Evolutionary conservation across 2,329 filamentous ascomycete species (phyloP).

Genomic region (Stemphylium beticola): DNA sequence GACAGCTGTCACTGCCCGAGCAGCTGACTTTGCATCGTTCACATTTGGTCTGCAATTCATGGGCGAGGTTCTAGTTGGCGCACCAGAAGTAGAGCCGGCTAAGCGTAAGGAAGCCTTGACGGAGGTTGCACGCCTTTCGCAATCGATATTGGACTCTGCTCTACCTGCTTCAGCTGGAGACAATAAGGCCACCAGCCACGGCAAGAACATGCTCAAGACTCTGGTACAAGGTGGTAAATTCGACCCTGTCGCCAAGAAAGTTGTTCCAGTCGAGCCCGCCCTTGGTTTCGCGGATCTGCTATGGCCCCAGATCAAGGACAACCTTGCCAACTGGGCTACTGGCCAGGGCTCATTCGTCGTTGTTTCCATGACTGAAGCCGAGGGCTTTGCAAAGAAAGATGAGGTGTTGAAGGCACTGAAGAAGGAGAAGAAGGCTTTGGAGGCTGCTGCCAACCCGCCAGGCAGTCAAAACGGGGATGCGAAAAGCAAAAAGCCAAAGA

Average conservation of each 20-base stretch:
- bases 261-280: conserved; percentile 75
- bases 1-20: conserved; percentile 71
- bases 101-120: conserved; percentile 64
- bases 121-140: conserved; percentile 62
- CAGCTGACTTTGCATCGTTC: conserved; percentile 72
- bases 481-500: conserved; percentile 44
- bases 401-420: conserved; percentile 73
- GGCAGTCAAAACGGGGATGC: conserved; percentile 42
- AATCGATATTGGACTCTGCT: conserved; percentile 42
- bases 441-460: conserved; percentile 67
- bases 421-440: conserved; percentile 73
- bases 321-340: conserved; percentile 82
- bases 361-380: conserved; percentile 77
- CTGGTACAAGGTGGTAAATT: conserved; percentile 89
- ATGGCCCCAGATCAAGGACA: conserved; percentile 79
- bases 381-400: conserved; percentile 68
- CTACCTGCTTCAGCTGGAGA: conserved; percentile 38
- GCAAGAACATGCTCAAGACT: conserved; percentile 89
- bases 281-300: conserved; percentile 81
- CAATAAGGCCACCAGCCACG: conserved; percentile 60
- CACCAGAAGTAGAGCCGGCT: conserved; percentile 73
- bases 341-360: conserved; percentile 87
- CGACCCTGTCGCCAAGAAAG: conserved; percentile 72
- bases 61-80: conserved; percentile 78
- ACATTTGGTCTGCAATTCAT: conserved; percentile 89